Base-by-base conservation (phyloP, 2,329 filamentous ascomycete species). In the Diaporthe capsici region DNA sequence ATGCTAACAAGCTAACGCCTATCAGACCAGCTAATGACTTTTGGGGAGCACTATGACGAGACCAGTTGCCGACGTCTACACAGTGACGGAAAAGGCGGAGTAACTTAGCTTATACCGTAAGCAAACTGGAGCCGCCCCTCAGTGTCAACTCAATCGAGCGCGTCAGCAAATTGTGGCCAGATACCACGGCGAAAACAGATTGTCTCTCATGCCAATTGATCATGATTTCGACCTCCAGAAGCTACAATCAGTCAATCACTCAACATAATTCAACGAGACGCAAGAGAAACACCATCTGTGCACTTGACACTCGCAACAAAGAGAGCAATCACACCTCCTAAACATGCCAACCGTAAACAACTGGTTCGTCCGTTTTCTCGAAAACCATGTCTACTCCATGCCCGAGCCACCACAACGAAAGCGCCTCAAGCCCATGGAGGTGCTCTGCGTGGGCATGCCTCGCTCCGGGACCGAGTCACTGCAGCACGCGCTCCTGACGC, bases 401-500 rank as follows among this genome's bases (percentile, higher is more conserved):
- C 78, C 79, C 4, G 70, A 77, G 8, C 77, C 79, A 4, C 78
- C 77, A 2, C 77, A 73, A 2, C 82, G 80, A 13, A 80, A 67
- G 44, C 81, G 83, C 31, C 84, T 80, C 1, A 81, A 80, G 73
- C 82, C 83, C 8, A 82, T 85, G 79, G 77, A 84, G 67, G 80
- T 84, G 8, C 75, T 84, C 5, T 83, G 81, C 72, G 81, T 84
- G 34, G 82, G 83, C 20, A 75, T 80, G 5, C 82, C 83, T 6
- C 81, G 83, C 25, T 80, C 79, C n/a, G 83, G 77, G 22, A 84
- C 83, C 31, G 83, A 84, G 60, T 84, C 83, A 1, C 80, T 85
- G 1, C 83, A 82, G 68, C 78, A 81, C 9, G 83, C 81, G 13
- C 78, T 84, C 0, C 71, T 81, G 9, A 78, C 65, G 17, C 79